These are phyloP conservation scores for Penicillium crystallinum DNA, from an alignment of 495 filamentous ascomycete species.

Conservation along the genomic window DNA sequence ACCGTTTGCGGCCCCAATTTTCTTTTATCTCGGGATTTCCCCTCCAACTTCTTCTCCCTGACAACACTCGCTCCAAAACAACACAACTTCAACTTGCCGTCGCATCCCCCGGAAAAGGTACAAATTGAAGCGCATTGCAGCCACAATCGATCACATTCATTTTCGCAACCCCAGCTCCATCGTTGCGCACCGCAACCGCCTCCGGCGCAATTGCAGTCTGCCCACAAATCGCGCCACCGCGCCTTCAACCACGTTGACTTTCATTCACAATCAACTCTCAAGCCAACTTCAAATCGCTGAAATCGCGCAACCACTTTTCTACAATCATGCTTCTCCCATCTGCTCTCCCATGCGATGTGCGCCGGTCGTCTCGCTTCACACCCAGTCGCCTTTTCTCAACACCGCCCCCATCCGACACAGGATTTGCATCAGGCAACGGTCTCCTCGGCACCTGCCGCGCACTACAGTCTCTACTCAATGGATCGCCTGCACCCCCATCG, in stretches of 20 bases:
- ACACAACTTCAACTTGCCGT: conserved; percentile 13
- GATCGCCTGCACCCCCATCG: conserved; percentile 34
- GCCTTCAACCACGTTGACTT: conserved; percentile 1
- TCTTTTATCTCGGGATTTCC: conserved; percentile 21
- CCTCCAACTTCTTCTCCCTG: conserved; percentile 21
- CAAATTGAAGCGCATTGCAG: conserved; percentile 27
- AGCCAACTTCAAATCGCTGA: conserved; percentile 2
- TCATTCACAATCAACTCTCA: neutral
- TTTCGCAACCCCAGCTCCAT: conserved; percentile 16
- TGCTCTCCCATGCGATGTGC: conserved; percentile 63
- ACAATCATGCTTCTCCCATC: conserved; percentile 65
- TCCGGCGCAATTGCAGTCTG: conserved; percentile 36
- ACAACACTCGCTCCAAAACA: conserved; percentile 16
- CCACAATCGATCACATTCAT: conserved; percentile 10
- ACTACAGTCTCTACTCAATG: conserved; percentile 60
- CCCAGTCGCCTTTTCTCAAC: conserved; percentile 61
- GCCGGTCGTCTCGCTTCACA: conserved; percentile 47
- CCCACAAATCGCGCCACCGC: conserved; percentile 18
- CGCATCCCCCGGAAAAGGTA: conserved; percentile 28
- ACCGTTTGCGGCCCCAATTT: conserved; percentile 25
- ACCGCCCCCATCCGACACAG: conserved; percentile 52
- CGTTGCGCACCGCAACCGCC: conserved; percentile 23
- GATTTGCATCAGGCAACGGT: conserved; percentile 48
- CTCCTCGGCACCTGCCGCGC: conserved; percentile 65
- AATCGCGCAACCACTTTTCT: neutral